Conservation (phyloP, 192 early-diverging fungal species). For the Coemansia aciculifera region DNA sequence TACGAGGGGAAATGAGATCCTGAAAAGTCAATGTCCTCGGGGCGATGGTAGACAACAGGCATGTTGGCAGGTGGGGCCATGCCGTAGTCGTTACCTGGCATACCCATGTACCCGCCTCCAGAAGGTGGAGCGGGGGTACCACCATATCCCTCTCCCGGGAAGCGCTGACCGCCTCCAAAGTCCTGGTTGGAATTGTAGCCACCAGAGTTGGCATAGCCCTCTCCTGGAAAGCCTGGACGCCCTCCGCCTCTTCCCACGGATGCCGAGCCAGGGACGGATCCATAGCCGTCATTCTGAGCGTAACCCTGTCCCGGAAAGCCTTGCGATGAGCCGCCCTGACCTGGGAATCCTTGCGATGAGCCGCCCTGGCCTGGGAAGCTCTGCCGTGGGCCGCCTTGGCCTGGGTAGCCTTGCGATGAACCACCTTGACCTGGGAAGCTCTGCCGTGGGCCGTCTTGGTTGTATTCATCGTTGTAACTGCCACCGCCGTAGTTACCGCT, state of each 20-base stretch:
- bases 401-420: neutral
- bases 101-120: slow-evolving; percentile 13
- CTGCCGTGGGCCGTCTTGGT: slow-evolving; percentile 12
- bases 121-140: slow-evolving; percentile 5
- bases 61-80: slow-evolving; percentile 34
- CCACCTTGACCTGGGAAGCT: slow-evolving; percentile 6
- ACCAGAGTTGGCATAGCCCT: slow-evolving; percentile 22
- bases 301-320: slow-evolving; percentile 26
- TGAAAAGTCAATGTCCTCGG: slow-evolving; percentile 51
- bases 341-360: slow-evolving; percentile 2
- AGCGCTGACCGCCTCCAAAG: slow-evolving; percentile 12
- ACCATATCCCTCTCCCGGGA: slow-evolving; percentile 24
- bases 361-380: neutral
- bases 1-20: slow-evolving; percentile 46
- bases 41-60: slow-evolving; percentile 37
- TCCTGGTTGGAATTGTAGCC: slow-evolving; percentile 7
- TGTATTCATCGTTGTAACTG: slow-evolving; percentile 10
- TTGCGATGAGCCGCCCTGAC: slow-evolving; percentile 8
- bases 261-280: slow-evolving; percentile 11
- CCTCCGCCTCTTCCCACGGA: slow-evolving; percentile 8
- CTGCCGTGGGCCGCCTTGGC: slow-evolving; percentile 7
- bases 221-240: slow-evolving; percentile 12
- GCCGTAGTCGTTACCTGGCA: slow-evolving; percentile 19
- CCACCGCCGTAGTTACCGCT: neutral
- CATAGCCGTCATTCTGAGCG: slow-evolving; percentile 26